Conservation (phyloP, 2,329 filamentous ascomycete genomes). For the Neofusicoccum laricinum region DNA sequence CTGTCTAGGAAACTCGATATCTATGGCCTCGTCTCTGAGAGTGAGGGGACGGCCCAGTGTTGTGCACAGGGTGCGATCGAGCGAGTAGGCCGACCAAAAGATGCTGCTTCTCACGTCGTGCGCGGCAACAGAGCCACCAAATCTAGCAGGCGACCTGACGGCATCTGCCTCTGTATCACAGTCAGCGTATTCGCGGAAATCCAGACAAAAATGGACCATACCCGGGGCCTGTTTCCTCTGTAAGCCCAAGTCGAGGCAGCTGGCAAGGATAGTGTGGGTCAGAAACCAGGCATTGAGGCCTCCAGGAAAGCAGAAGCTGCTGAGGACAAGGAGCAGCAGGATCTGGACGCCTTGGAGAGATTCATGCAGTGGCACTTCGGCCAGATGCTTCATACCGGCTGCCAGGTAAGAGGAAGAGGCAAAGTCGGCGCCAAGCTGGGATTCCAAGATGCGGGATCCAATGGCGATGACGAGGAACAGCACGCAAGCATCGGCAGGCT, state of each 20-base stretch:
- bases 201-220: background rate
- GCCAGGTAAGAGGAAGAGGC: slow-evolving; percentile 51
- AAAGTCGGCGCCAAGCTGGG: slow-evolving; percentile 43
- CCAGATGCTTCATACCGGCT: slow-evolving; percentile 47
- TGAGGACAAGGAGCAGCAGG: slow-evolving; percentile 46
- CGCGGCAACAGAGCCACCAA: slow-evolving; percentile 39
- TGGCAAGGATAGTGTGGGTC: slow-evolving; percentile 55
- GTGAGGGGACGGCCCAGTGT: slow-evolving; percentile 58
- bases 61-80: slow-evolving; percentile 53
- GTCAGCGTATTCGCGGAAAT: background rate
- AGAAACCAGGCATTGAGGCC: slow-evolving; percentile 55
- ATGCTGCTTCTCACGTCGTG: slow-evolving; percentile 56
- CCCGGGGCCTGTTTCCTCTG: slow-evolving; percentile 37
- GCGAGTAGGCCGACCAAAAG: slow-evolving; percentile 54
- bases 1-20: slow-evolving; percentile 43
- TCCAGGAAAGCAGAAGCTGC: slow-evolving; percentile 51
- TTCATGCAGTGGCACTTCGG: slow-evolving; percentile 48
- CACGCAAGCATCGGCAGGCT: background rate
- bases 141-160: slow-evolving; percentile 36
- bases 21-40: slow-evolving; percentile 54
- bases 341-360: slow-evolving; percentile 52
- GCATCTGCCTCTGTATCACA: background rate
- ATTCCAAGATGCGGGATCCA: slow-evolving; percentile 45
- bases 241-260: slow-evolving; percentile 51
- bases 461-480: slow-evolving; percentile 45